A percentile compares a stretch with the other conserved stretches of the same genome.
Evolutionary conservation across 208 protist genomes (phyloP).

Genomic region (Hexamita inflata): DNA sequence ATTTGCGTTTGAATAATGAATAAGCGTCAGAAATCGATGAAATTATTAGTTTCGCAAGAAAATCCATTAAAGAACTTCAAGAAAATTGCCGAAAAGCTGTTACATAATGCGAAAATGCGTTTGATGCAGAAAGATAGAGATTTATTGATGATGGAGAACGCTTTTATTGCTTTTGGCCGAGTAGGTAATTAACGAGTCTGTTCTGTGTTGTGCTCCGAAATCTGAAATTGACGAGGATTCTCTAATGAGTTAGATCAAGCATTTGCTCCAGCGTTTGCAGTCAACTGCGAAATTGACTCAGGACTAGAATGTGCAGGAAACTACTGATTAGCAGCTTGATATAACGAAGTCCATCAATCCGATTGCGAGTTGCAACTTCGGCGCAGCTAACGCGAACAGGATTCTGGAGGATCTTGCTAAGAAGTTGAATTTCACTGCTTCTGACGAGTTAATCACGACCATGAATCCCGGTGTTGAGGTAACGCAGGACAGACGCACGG

Average conservation of each 20-base stretch:
- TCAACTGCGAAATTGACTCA: not conserved
- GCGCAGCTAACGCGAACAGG: not conserved
- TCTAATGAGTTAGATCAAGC: not conserved
- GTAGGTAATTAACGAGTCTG: constrained; percentile 25
- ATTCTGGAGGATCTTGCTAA: not conserved
- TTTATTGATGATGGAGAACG: constrained; percentile 20
- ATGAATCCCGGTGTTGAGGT: not conserved
- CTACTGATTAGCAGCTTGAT: too few species aligned
- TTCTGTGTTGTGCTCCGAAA: not conserved
- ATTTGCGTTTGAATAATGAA: too few species aligned
- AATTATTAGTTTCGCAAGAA: too few species aligned
- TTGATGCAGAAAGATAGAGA: not conserved
- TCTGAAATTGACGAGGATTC: not conserved
- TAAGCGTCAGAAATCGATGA: too few species aligned
- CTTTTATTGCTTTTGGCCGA: constrained; percentile 16
- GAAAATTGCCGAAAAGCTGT: too few species aligned
- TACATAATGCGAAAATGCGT: constrained; percentile 1
- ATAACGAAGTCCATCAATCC: constrained; percentile 15
- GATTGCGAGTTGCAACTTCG: not conserved
- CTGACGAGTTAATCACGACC: not conserved
- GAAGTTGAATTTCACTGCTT: not conserved
- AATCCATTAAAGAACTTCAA: too few species aligned
- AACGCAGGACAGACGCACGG: not conserved
- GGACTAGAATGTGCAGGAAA: not conserved
- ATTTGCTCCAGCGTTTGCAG: not conserved